Evolutionary conservation across 2,329 filamentous ascomycete genomes (phyloP).

Genomic region (Sphaerostilbella broomeana): DNA sequence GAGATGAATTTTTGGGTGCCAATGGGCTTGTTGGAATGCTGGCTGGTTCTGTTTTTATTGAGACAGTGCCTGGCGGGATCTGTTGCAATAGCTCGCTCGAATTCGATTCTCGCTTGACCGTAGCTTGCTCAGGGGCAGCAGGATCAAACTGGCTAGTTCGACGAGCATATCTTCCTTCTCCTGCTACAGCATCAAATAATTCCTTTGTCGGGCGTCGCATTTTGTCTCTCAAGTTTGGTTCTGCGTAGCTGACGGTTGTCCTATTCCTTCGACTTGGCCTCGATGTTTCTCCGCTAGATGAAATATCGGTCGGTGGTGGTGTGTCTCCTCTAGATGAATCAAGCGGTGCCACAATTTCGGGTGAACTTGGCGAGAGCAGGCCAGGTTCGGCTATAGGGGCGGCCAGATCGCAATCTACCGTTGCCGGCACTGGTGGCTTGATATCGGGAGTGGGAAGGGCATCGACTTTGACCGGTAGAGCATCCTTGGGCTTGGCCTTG

Average conservation of each 20-base stretch:
- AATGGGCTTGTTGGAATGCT: constrained; percentile 33
- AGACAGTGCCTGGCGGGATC: constrained; percentile 15
- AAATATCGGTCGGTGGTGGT: constrained; percentile 54
- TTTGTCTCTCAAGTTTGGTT: constrained; percentile 74
- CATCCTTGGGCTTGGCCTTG: constrained; percentile 24
- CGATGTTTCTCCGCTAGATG: constrained; percentile 47
- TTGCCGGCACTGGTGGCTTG: constrained; percentile 14
- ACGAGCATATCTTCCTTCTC: constrained; percentile 49
- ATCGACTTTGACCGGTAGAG: constrained; percentile 18
- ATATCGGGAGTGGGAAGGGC: constrained; percentile 15
- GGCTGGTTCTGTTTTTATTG: constrained; percentile 15
- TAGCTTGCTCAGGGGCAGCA: constrained; percentile 19
- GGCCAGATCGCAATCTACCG: constrained; percentile 18
- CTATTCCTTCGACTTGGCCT: constrained; percentile 62
- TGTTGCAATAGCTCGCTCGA: constrained; percentile 27
- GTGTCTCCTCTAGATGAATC: constrained; percentile 42
- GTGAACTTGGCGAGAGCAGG: constrained; percentile 42
- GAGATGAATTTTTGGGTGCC: constrained; percentile 31
- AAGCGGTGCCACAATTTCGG: constrained; percentile 34
- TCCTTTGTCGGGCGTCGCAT: constrained; percentile 77
- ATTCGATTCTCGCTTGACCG: constrained; percentile 30
- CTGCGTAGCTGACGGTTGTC: constrained; percentile 69
- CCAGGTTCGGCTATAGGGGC: constrained; percentile 32
- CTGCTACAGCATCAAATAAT: constrained; percentile 65
- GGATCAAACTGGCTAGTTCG: constrained; percentile 33